Evolutionary conservation across 306 rosid species (phyloP).

Genomic region (Rosa chinensis): DNA sequence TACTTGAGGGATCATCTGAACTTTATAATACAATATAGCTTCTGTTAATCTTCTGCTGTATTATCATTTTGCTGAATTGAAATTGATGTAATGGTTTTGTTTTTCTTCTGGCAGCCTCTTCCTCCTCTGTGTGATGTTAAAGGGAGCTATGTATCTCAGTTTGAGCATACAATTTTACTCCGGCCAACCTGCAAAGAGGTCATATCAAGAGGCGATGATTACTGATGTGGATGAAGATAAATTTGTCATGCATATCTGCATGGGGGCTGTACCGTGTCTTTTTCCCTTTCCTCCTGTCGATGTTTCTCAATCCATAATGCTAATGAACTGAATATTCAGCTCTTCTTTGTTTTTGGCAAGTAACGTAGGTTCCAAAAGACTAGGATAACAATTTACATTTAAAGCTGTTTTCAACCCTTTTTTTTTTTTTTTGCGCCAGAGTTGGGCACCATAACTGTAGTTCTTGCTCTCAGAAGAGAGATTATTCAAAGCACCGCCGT

Average conservation of each 20-base stretch:
- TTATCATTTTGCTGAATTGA: not conserved
- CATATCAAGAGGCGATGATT: conserved; percentile 92
- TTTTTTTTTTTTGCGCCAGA: not conserved
- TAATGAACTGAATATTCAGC: not conserved
- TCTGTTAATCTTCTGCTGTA: not conserved
- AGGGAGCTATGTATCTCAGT: conserved; percentile 94
- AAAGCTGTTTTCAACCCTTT: not conserved
- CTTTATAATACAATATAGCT: not conserved
- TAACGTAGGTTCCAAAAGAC: not conserved
- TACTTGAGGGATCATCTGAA: not conserved
- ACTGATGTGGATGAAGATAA: conserved; percentile 33
- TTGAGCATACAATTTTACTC: conserved; percentile 88
- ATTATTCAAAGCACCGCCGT: too few relatives aligned
- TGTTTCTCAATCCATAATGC: not conserved
- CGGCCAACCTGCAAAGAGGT: conserved; percentile 99
- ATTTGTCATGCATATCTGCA: not conserved
- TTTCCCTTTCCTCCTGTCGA: not conserved
- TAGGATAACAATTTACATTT: not conserved
- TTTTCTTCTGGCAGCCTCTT: conserved; percentile 55
- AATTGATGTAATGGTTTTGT: conserved; percentile 6
- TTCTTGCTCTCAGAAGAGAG: too few relatives aligned
- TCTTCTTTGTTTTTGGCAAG: not conserved
- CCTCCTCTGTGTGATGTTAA: conserved; percentile 86
- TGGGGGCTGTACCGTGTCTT: not conserved
- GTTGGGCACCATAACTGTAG: too few relatives aligned